Evolutionary conservation across 2,329 filamentous ascomycete species (phyloP).

Genomic region (Ceratocystiopsis brevicomis): DNA sequence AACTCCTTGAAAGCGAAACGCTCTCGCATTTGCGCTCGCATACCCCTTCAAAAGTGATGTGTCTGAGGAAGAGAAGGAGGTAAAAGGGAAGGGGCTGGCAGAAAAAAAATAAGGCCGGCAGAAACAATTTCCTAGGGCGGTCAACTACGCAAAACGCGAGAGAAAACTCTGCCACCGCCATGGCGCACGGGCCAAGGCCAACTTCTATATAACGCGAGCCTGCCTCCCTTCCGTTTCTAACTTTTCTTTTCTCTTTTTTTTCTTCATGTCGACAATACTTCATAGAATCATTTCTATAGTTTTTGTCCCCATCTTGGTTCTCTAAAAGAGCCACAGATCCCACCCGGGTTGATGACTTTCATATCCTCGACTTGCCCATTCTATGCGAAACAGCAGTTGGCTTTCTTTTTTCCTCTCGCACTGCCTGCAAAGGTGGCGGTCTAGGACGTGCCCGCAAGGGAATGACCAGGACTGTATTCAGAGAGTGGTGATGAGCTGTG

Average conservation of each 20-base stretch:
- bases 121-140: background rate
- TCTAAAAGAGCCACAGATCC: conserved; percentile 82
- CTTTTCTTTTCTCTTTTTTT: conserved; percentile 25
- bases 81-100: background rate
- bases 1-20: no score
- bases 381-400: conserved; percentile 26
- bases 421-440: conserved; percentile 45
- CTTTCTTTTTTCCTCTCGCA: conserved; percentile 50
- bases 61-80: no score
- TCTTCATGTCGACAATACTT: conserved; percentile 46
- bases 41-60: no score
- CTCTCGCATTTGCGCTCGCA: no score
- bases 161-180: background rate
- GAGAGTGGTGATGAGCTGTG: conserved; percentile 91
- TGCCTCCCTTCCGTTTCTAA: conserved; percentile 15
- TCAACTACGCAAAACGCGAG: background rate
- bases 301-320: conserved; percentile 82
- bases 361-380: conserved; percentile 45
- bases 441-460: conserved; percentile 4
- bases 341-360: conserved; percentile 85
- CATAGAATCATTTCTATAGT: conserved; percentile 98
- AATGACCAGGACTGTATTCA: conserved; percentile 38
- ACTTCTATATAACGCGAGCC: conserved; percentile 23
- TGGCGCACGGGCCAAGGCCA: conserved; percentile 2
- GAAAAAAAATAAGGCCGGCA: background rate